Percentiles rank a stretch among this genome's conserved stretches.
These are phyloP conservation scores for Pluteus cervinus DNA, from an alignment of 768 basidiomycete species.

Conservation along the genomic window DNA sequence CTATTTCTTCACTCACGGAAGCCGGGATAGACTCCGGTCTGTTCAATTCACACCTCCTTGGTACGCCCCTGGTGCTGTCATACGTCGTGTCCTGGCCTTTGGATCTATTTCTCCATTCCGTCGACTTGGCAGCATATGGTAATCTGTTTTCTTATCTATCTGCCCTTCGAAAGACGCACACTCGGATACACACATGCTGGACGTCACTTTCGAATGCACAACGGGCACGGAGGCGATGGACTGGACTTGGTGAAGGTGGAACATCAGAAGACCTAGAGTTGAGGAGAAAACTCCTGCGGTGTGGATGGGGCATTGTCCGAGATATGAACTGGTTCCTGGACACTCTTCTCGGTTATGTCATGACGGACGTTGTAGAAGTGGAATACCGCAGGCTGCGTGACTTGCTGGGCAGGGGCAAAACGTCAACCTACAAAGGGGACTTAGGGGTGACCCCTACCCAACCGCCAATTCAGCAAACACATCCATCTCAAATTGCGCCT, in stretches of 20 bases:
- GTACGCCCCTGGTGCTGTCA: conserved; percentile 64
- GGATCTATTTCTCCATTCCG: conserved; percentile 78
- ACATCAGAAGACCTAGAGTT: conserved; percentile 63
- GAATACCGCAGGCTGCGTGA: conserved; percentile 73
- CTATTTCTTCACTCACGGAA: conserved; percentile 22
- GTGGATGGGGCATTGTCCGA: conserved; percentile 82
- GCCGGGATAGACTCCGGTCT: conserved; percentile 32
- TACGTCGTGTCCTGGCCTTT: conserved; percentile 83
- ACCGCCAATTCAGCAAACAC: too few relatives aligned
- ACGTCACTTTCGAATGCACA: conserved; percentile 80
- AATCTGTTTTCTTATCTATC: conserved; percentile 79
- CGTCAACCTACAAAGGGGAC: conserved; percentile 8
- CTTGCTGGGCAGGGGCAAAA: conserved; percentile 33
- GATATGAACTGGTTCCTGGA: conserved; percentile 93
- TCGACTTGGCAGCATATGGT: conserved; percentile 70
- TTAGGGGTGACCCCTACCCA: conserved; percentile 7
- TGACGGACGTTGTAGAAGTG: conserved; percentile 85
- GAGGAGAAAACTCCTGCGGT: conserved; percentile 61
- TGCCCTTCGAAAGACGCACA: conserved; percentile 79
- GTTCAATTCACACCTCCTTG: conserved; percentile 74
- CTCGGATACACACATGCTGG: conserved; percentile 77
- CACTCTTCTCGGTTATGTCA: conserved; percentile 74
- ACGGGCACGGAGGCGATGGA: conserved; percentile 79
- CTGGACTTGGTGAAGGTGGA: conserved; percentile 82
- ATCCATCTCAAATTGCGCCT: too few relatives aligned